Evolutionary conservation across 208 protist species (phyloP).

Genomic region (Endotrypanum monterogeii): DNA sequence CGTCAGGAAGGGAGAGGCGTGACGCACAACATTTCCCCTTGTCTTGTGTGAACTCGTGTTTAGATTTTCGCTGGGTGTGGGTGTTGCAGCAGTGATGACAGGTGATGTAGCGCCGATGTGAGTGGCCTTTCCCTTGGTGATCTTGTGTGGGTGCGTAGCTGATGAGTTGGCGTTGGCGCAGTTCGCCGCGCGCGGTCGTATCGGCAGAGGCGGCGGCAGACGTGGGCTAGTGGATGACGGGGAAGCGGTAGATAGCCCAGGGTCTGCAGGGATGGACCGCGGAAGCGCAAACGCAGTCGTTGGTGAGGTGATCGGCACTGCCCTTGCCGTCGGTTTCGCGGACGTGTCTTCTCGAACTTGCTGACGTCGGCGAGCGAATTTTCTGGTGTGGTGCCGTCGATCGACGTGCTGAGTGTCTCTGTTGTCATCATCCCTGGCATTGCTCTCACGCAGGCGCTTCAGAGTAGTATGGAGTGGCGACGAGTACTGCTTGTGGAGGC

Average conservation of each 20-base stretch:
- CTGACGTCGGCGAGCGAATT: background rate
- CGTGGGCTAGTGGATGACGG: background rate
- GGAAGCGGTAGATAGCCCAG: background rate
- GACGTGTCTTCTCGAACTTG: background rate
- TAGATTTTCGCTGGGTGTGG: background rate
- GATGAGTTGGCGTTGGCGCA: background rate
- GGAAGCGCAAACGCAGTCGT: constrained; percentile 17
- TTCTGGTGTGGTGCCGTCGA: background rate
- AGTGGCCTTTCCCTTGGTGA: background rate
- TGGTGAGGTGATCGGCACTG: background rate
- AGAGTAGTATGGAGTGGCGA: background rate
- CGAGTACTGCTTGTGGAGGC: background rate
- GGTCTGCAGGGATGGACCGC: background rate
- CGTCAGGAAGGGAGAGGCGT: constrained; percentile 7
- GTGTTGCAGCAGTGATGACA: background rate
- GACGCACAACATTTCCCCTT: background rate
- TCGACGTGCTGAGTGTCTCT: background rate
- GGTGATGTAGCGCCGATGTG: background rate
- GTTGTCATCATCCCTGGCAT: background rate
- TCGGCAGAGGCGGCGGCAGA: background rate
- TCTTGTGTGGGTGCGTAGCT: background rate
- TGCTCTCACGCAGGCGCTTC: constrained; percentile 5
- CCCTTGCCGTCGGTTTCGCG: background rate
- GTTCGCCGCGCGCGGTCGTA: constrained; percentile 1
- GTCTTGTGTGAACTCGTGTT: background rate